Evolutionary conservation across 768 basidiomycete species (phyloP).

Genomic region (Tremella mesenterica): DNA sequence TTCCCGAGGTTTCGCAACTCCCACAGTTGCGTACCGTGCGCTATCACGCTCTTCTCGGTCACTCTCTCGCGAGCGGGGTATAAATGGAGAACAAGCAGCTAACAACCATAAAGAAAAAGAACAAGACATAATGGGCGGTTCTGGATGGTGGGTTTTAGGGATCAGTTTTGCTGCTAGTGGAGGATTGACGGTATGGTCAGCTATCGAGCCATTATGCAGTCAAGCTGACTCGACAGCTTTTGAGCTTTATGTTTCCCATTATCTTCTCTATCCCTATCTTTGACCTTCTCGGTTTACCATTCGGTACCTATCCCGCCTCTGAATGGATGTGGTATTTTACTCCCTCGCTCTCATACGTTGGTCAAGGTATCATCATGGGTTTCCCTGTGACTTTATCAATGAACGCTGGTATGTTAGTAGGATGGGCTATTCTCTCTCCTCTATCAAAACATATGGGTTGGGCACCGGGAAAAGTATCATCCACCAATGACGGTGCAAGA

Average conservation of each 20-base stretch:
- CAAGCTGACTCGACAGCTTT: conserved; percentile 50
- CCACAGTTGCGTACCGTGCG: conserved; percentile 22
- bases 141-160: conserved; percentile 68
- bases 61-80: conserved; percentile 13
- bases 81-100: background rate
- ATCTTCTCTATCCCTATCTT: conserved; percentile 72
- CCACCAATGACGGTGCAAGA: conserved; percentile 78
- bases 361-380: conserved; percentile 97
- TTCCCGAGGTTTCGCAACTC: conserved; percentile 45
- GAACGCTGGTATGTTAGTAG: conserved; percentile 92
- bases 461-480: conserved; percentile 87
- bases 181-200: conserved; percentile 59
- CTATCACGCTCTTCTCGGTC: conserved; percentile 25
- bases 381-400: conserved; percentile 88
- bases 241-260: conserved; percentile 82
- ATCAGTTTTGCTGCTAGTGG: conserved; percentile 74
- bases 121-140: conserved; percentile 51
- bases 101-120: conserved; percentile 44
- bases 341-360: conserved; percentile 82
- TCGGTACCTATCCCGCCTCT: conserved; percentile 70
- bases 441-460: conserved; percentile 71
- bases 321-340: conserved; percentile 93
- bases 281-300: conserved; percentile 45
- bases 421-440: conserved; percentile 90
- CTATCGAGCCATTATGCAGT: background rate